Evolutionary conservation across 805 yeast genomes (phyloP).

Genomic region (Pichia exigua): DNA sequence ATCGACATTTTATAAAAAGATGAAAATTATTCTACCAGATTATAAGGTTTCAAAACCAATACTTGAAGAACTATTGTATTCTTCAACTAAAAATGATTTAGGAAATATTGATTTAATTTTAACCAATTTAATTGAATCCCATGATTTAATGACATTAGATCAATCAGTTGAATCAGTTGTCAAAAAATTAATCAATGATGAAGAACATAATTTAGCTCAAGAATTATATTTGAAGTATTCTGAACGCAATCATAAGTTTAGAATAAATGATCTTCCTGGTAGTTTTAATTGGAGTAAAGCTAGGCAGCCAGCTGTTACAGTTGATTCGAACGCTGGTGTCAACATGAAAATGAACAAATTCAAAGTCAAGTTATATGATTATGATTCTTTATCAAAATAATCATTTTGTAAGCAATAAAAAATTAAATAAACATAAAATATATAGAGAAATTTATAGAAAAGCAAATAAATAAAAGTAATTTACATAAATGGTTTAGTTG

Average conservation of each 20-base stretch:
- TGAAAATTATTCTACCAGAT: conserved; percentile 5
- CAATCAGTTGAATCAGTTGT: conserved; percentile 6
- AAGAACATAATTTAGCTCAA: conserved; percentile 9
- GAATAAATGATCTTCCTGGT: conserved; percentile 1
- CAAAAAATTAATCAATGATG: conserved; percentile 5
- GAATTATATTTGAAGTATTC: conserved; percentile 9
- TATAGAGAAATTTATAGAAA: not conserved
- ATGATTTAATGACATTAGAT: not conserved
- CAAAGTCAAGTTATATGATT: conserved; percentile 16
- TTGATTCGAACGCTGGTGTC: conserved; percentile 8
- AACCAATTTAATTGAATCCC: conserved; percentile 1
- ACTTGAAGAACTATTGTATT: conserved; percentile 3
- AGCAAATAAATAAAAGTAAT: not conserved
- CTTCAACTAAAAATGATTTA: conserved; percentile 4
- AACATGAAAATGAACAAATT: conserved; percentile 13
- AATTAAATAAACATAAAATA: not conserved
- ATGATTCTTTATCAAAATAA: conserved; percentile 10
- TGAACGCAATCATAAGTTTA: conserved; percentile 5
- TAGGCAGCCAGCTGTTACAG: not conserved
- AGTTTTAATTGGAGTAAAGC: conserved; percentile 1
- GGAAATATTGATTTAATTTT: conserved; percentile 9
- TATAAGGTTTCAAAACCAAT: conserved; percentile 6
- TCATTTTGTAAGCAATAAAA: not conserved
- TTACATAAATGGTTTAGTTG: not conserved
- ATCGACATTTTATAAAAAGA: conserved; percentile 8